Evolutionary conservation across 371 early-diverging fungal species (phyloP).

Genomic region (Polyrhizophydium stewartii): DNA sequence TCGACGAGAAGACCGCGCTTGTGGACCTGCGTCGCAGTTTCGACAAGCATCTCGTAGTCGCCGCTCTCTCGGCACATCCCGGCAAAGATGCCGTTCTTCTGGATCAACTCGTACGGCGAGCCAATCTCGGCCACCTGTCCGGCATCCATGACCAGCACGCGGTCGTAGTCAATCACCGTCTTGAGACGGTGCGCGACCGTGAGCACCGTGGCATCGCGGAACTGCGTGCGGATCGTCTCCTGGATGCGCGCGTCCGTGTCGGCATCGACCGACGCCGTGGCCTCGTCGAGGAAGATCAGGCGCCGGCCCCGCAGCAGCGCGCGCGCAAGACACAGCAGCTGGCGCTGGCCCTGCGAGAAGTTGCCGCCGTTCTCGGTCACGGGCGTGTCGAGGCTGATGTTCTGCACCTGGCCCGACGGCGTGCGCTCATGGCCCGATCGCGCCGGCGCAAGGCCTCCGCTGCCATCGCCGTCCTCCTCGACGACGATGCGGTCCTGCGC

Average conservation of each 20-base stretch:
- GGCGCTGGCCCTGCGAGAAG: slow-evolving; percentile 50
- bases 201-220: slow-evolving; percentile 54
- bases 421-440: too few species aligned
- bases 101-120: slow-evolving; percentile 24
- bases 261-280: slow-evolving; percentile 31
- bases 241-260: slow-evolving; percentile 10
- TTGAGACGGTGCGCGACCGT: slow-evolving; percentile 62
- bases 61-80: slow-evolving; percentile 34
- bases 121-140: slow-evolving; percentile 33
- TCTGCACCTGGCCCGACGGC: too few species aligned
- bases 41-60: slow-evolving; percentile 19
- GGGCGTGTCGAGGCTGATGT: slow-evolving; percentile 1
- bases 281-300: slow-evolving; percentile 51
- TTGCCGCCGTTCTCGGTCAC: slow-evolving; percentile 30
- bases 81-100: slow-evolving; percentile 10
- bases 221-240: slow-evolving; percentile 38
- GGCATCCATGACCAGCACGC: slow-evolving; percentile 27
- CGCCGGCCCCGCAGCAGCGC: slow-evolving; percentile 29
- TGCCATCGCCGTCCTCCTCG: not conserved
- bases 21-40: slow-evolving; percentile 15
- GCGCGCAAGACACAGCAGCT: slow-evolving; percentile 42
- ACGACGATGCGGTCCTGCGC: too few species aligned
- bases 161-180: slow-evolving; percentile 30
- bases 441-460: too few species aligned
- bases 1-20: too few species aligned